Evolutionary conservation across 345 rosid genomes (phyloP), one percentile per base, ranked within the genome.

Genomic region (Acer saccharum): DNA sequence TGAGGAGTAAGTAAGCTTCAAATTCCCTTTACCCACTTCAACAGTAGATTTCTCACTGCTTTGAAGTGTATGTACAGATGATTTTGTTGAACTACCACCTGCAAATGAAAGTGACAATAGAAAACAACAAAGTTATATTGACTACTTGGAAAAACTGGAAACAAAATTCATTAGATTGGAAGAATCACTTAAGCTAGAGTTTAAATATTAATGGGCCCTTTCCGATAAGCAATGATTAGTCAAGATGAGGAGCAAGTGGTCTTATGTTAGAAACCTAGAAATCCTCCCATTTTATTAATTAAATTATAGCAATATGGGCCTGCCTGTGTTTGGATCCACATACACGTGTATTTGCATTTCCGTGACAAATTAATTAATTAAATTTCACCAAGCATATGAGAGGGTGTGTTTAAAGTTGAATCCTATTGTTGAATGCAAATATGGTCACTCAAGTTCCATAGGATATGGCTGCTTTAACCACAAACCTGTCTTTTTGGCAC

Each of bases 1-100:
- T 29, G 89, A 77, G 62, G 95, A 86, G 75, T 89, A 83, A 11
- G 83, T 78, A 73, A 96, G 94, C 90, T 82, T 94, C 69, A 94
- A 69, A 83, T 91, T 83, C 78, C 92, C 95, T 67, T 88, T 89
- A 81, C 92, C 97, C 84, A 94, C 78, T 72, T 90, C 90, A 80
- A 88, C 20, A 65, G 58, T 71, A 48, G 97, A 87, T 69, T 84
- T 80, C 71, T 81, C 84, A 57, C 82, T 81, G 46, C 80, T 82
- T 65, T 62, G 90, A 74, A 78, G 69, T 58, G 81, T 89, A 76
- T 86, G 81, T 71, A 88, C 79, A 39, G 85, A 76, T 79, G 95
- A 92, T 80, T 84, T 88, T 76, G 79, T 78, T 48, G 91, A 82
- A 81, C 48, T 65, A 75, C 84, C 83, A 78, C 91, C 99, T 95